phyloP scores from a whole-genome alignment of 1,139 yeast species.

The Zygosaccharomyces sapae region DNA sequence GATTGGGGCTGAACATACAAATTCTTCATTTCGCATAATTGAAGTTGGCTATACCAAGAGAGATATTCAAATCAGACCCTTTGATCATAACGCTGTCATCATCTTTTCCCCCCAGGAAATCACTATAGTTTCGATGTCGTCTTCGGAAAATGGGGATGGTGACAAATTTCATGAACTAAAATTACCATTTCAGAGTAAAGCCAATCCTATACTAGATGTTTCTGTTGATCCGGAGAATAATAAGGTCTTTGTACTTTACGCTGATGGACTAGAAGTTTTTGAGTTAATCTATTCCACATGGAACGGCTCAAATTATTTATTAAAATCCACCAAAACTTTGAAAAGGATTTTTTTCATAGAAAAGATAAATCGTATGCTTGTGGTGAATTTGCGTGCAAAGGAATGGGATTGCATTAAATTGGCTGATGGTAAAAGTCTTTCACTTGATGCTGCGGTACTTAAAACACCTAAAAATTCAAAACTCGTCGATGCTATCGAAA shows the following conservation, averaged over 20 bases:
- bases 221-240: constrained; percentile 4
- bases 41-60: constrained; percentile 9
- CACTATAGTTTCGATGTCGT: constrained; percentile 6
- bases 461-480: constrained; percentile 7
- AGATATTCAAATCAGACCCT: constrained; percentile 12
- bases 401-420: constrained; percentile 31
- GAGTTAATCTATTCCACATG: constrained; percentile 22
- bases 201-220: constrained; percentile 23
- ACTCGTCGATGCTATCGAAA: constrained; percentile 16
- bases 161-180: constrained; percentile 16
- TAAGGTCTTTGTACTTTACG: constrained; percentile 19
- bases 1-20: constrained; percentile 3
- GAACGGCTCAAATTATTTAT: constrained; percentile 23
- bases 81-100: constrained; percentile 9
- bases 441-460: constrained; percentile 19
- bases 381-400: constrained; percentile 20
- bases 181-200: constrained; percentile 19
- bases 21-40: background rate
- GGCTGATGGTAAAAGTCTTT: constrained; percentile 26
- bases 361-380: constrained; percentile 28
- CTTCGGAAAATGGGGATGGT: background rate
- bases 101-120: constrained; percentile 14
- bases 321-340: constrained; percentile 26
- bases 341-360: constrained; percentile 24
- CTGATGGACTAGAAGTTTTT: constrained; percentile 24